Evolutionary conservation across 768 basidiomycete species (phyloP).

Genomic region (Hirschioporus abietinus): DNA sequence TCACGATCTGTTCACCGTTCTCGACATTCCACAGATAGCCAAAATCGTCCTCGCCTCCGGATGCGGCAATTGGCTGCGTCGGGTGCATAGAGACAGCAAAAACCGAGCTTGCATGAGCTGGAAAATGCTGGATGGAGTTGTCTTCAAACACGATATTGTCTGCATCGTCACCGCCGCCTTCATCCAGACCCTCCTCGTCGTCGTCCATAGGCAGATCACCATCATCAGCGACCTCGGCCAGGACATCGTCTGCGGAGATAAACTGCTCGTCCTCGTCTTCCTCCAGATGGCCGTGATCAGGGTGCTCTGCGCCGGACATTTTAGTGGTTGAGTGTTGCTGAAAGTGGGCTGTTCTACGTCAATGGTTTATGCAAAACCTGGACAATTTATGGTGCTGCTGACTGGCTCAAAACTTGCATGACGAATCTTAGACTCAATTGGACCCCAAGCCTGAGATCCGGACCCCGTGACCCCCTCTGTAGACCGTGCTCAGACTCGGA

Average conservation of each 20-base stretch:
- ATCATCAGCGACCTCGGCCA: conserved; percentile 58
- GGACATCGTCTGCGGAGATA: conserved; percentile 61
- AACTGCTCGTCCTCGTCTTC: conserved; percentile 53
- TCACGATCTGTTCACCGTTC: conserved; percentile 73
- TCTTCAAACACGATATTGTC: conserved; percentile 35
- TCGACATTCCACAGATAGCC: conserved; percentile 88
- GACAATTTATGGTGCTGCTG: background rate
- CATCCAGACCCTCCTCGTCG: conserved; percentile 46
- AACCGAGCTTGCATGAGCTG: conserved; percentile 67
- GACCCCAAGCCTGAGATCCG: background rate
- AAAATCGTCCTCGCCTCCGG: conserved; percentile 93
- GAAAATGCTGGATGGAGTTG: conserved; percentile 67
- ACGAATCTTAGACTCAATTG: background rate
- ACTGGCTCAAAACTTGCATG: background rate
- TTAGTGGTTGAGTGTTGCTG: background rate
- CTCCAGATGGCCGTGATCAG: conserved; percentile 32
- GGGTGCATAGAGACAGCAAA: conserved; percentile 86
- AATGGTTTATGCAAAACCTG: background rate
- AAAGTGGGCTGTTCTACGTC: background rate
- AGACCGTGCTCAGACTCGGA: too few relatives aligned
- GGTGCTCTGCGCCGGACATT: conserved; percentile 22
- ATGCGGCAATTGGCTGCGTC: conserved; percentile 71
- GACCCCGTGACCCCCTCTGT: background rate
- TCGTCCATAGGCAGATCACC: conserved; percentile 71
- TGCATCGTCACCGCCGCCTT: conserved; percentile 29